Evolutionary conservation across 805 yeast genomes (phyloP).

Genomic region (Saccharomycopsis vini): DNA sequence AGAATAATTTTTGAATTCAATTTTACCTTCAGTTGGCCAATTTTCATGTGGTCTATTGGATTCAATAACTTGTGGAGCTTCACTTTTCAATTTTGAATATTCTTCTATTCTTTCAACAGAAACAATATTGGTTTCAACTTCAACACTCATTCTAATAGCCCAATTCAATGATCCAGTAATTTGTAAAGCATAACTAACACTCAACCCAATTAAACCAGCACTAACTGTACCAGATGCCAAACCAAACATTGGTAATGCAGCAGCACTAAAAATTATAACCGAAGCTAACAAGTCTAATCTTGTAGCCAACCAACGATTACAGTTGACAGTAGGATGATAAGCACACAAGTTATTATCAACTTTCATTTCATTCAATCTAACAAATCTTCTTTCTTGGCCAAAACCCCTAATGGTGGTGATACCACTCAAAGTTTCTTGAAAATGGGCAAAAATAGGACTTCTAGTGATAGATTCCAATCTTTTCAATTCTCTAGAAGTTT

Average conservation of each 20-base stretch:
- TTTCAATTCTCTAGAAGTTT: slow-evolving; percentile 73
- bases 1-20: slow-evolving; percentile 64
- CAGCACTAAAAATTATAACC: slow-evolving; percentile 74
- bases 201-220: slow-evolving; percentile 90
- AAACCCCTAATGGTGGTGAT: slow-evolving; percentile 70
- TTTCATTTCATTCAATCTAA: slow-evolving; percentile 53
- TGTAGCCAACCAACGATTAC: slow-evolving; percentile 96
- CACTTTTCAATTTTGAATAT: slow-evolving; percentile 69
- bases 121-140: slow-evolving; percentile 94
- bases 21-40: slow-evolving; percentile 72
- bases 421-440: slow-evolving; percentile 75
- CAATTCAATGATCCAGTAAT: slow-evolving; percentile 90
- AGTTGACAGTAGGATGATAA: slow-evolving; percentile 81
- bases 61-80: slow-evolving; percentile 68
- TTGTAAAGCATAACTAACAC: slow-evolving; percentile 87
- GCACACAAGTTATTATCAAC: slow-evolving; percentile 88
- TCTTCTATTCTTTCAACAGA: slow-evolving; percentile 93
- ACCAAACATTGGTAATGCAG: slow-evolving; percentile 69
- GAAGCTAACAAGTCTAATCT: slow-evolving; percentile 90
- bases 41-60: slow-evolving; percentile 53
- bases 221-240: slow-evolving; percentile 60
- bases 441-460: slow-evolving; percentile 76
- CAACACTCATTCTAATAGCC: slow-evolving; percentile 98
- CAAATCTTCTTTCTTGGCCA: slow-evolving; percentile 54
- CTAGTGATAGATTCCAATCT: slow-evolving; percentile 72